Evolutionary conservation across 495 filamentous ascomycete species (phyloP), one percentile per base, ranked within the genome.

Genomic region (Xylaria intraflava): DNA sequence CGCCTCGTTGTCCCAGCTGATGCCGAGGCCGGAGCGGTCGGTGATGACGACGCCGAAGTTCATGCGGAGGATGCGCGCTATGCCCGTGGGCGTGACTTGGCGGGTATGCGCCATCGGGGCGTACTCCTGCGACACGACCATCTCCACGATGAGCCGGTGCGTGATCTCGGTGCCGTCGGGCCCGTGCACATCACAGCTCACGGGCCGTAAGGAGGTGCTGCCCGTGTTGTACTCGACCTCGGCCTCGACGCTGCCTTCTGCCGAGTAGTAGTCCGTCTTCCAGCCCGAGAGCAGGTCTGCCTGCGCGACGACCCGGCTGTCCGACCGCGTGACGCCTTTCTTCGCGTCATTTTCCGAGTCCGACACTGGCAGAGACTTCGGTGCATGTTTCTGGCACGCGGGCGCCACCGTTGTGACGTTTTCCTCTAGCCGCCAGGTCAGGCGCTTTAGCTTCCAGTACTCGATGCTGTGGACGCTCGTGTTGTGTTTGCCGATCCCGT

Each of bases 1-100:
- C 67, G 86, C 82, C 71, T 99, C 93, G 69, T 96, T 90, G 53
- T 99, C 93, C 93, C 93, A 99, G 63, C 84, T 88, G 62, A 99
- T 92, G 2, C 93, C 93, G 47, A 97, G 75, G 2, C 94, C 93
- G 16, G 79, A 79, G 31, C 90, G 79, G 66, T 95, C 87, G 1
- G 92, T 96, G 46, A 96, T 74, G 31, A 80, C 72, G 30, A 89
- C 71, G 56, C 79, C 78, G 77, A 96, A 96, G 62, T 95, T 89
- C 85, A 94, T 96, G 50, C 92, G 82, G 38, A 99, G 74, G 24
- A 99, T 90, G 42, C 93, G 82, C 0, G 93, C 93, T 2, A 88
- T 83, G 29, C 93, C 93, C 0, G 93, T 96, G 4, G 92, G 90
- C 1, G 89, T 90, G 22, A 87, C 79, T 39, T 88, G 74, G 53